These are phyloP conservation scores for Hirschioporus abietinus DNA, from an alignment of 768 basidiomycete genomes.

Conservation along the genomic window DNA sequence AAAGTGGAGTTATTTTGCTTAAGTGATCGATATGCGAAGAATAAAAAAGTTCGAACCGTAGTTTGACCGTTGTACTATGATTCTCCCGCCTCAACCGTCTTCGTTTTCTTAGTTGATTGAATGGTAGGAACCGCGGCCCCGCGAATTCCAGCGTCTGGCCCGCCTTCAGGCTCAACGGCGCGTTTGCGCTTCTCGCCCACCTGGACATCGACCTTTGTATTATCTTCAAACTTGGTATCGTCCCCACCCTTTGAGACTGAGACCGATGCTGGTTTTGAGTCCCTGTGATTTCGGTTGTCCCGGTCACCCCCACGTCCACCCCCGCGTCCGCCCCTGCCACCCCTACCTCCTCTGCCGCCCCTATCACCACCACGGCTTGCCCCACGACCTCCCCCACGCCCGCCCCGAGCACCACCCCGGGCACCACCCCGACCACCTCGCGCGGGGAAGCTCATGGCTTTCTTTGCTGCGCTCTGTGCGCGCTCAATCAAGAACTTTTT, in stretches of 20 bases:
- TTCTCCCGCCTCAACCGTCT: slow-evolving; percentile 26
- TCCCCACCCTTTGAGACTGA: slow-evolving; percentile 12
- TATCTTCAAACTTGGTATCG: slow-evolving; percentile 17
- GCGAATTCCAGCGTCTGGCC: slow-evolving; percentile 59
- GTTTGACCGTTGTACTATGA: not conserved
- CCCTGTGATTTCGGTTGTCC: slow-evolving; percentile 13
- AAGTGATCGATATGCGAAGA: not conserved
- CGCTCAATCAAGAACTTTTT: slow-evolving; percentile 71
- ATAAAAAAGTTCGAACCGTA: not conserved
- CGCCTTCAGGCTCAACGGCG: slow-evolving; percentile 73
- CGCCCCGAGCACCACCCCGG: slow-evolving; percentile 33
- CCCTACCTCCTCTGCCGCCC: slow-evolving; percentile 28
- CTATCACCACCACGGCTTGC: slow-evolving; percentile 24
- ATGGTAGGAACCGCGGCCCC: slow-evolving; percentile 54
- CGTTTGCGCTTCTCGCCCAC: slow-evolving; percentile 74
- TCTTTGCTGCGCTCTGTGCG: slow-evolving; percentile 61
- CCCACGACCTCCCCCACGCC: slow-evolving; percentile 29
- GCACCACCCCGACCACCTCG: slow-evolving; percentile 38
- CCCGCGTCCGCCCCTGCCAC: slow-evolving; percentile 20
- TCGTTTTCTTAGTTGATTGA: slow-evolving; percentile 34
- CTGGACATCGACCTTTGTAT: slow-evolving; percentile 34
- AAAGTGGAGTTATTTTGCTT: not conserved
- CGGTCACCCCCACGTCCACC: slow-evolving; percentile 14
- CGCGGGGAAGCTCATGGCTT: slow-evolving; percentile 34
- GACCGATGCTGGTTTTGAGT: not conserved